These are phyloP conservation scores for Gliomastix tumulicola DNA, from an alignment of 2,329 filamentous ascomycete species.

Conservation along the genomic window DNA sequence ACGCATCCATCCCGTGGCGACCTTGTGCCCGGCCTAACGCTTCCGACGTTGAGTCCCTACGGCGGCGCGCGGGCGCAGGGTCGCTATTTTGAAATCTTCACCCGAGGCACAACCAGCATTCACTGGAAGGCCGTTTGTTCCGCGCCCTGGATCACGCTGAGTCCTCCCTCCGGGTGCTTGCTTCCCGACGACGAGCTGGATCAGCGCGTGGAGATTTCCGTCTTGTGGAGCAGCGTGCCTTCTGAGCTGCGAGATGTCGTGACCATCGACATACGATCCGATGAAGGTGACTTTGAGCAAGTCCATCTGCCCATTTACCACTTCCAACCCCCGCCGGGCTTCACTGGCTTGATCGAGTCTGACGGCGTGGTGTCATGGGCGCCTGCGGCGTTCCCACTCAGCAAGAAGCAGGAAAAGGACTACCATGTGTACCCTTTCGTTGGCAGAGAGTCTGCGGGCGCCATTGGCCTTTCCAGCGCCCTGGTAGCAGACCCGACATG, in stretches of 20 bases:
- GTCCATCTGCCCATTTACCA: conserved; percentile 49
- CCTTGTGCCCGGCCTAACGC: conserved; percentile 51
- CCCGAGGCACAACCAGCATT: conserved; percentile 46
- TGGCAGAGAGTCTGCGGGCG: background rate
- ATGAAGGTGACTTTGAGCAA: conserved; percentile 27
- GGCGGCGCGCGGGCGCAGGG: conserved; percentile 38
- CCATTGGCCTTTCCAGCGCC: background rate
- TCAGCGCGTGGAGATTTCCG: conserved; percentile 7
- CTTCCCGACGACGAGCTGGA: conserved; percentile 20
- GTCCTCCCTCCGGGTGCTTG: conserved; percentile 40
- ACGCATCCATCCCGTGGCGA: conserved; percentile 30
- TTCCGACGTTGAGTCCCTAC: conserved; percentile 52
- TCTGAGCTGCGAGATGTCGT: conserved; percentile 13
- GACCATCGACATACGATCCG: conserved; percentile 21
- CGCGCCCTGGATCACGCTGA: conserved; percentile 43
- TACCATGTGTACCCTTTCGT: conserved; percentile 6
- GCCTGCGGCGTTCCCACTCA: conserved; percentile 17
- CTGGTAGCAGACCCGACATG: conserved; percentile 4
- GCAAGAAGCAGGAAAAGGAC: conserved; percentile 2
- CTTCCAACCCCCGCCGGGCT: conserved; percentile 37
- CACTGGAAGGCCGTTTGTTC: conserved; percentile 42
- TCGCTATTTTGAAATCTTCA: conserved; percentile 59
- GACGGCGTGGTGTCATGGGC: conserved; percentile 38
- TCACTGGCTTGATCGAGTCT: conserved; percentile 54
- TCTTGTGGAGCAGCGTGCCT: conserved; percentile 30